phyloP scores from a whole-genome alignment of 768 basidiomycete genomes.

The Scleroderma bovista region DNA sequence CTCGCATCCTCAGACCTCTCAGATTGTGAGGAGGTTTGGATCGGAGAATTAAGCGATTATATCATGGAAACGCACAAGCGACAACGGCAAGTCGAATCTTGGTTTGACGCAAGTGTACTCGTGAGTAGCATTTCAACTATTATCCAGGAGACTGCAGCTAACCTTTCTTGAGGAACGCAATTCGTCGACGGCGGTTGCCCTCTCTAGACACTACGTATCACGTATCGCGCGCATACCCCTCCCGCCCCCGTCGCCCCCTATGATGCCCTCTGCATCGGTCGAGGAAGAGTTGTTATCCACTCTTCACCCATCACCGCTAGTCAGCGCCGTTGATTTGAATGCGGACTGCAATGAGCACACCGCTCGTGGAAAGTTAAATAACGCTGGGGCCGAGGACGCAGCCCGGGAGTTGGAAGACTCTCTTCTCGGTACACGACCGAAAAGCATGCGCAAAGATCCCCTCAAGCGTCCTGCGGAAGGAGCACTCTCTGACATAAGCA shows the following conservation, averaged over 20 bases:
- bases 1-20: conserved; percentile 73
- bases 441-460: conserved; percentile 39
- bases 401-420: conserved; percentile 54
- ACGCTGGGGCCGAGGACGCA: conserved; percentile 45
- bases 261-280: conserved; percentile 22
- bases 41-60: conserved; percentile 62
- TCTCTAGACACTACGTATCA: conserved; percentile 32
- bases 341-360: conserved; percentile 21
- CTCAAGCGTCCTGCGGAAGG: conserved; percentile 47
- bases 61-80: conserved; percentile 67
- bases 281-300: conserved; percentile 34
- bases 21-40: conserved; percentile 76
- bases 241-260: conserved; percentile 35
- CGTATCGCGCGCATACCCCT: conserved; percentile 43
- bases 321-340: conserved; percentile 26
- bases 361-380: conserved; percentile 17
- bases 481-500: conserved; percentile 52
- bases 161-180: conserved; percentile 58
- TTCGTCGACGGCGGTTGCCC: conserved; percentile 45
- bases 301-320: conserved; percentile 32
- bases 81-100: conserved; percentile 65
- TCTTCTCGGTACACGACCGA: conserved; percentile 36
- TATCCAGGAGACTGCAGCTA: not conserved
- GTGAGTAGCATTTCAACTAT: conserved; percentile 35
- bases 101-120: conserved; percentile 62